Evolutionary conservation across 2,329 filamentous ascomycete species (phyloP).

Genomic region (Aspergillus costaricaensis): DNA sequence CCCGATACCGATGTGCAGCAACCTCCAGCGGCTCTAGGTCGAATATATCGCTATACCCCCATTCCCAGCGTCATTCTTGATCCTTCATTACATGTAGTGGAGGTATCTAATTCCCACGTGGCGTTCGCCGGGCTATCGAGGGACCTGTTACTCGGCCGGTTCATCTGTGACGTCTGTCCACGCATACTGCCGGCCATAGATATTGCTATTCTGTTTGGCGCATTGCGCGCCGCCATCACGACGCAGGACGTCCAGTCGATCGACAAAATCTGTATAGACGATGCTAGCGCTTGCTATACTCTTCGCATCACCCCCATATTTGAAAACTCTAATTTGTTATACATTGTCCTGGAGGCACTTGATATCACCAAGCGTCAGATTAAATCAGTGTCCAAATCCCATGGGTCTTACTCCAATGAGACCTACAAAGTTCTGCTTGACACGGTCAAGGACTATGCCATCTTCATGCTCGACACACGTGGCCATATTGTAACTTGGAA

Average conservation of each 20-base stretch:
- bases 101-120: constrained; percentile 50
- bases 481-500: constrained; percentile 63
- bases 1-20: neutral
- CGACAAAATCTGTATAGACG: constrained; percentile 29
- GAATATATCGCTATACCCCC: constrained; percentile 36
- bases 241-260: constrained; percentile 39
- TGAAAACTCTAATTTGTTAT: constrained; percentile 41
- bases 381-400: constrained; percentile 29
- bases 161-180: constrained; percentile 44
- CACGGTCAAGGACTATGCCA: constrained; percentile 63
- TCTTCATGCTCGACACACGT: constrained; percentile 61
- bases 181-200: constrained; percentile 37
- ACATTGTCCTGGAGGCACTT: constrained; percentile 47
- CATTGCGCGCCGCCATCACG: constrained; percentile 40
- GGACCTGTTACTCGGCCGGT: constrained; percentile 38
- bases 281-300: constrained; percentile 20
- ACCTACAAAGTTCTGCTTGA: constrained; percentile 64
- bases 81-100: constrained; percentile 36
- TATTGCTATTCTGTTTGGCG: constrained; percentile 38
- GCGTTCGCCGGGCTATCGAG: constrained; percentile 35
- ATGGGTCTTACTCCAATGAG: constrained; percentile 53
- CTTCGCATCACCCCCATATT: constrained; percentile 49
- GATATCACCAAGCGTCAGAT: constrained; percentile 36
- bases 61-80: constrained; percentile 44
- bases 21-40: constrained; percentile 18